Percentiles rank a stretch among this genome's conserved stretches.
Conservation (phyloP, 352 stramenopile species). For the Heterotrichella gracilis region DNA sequence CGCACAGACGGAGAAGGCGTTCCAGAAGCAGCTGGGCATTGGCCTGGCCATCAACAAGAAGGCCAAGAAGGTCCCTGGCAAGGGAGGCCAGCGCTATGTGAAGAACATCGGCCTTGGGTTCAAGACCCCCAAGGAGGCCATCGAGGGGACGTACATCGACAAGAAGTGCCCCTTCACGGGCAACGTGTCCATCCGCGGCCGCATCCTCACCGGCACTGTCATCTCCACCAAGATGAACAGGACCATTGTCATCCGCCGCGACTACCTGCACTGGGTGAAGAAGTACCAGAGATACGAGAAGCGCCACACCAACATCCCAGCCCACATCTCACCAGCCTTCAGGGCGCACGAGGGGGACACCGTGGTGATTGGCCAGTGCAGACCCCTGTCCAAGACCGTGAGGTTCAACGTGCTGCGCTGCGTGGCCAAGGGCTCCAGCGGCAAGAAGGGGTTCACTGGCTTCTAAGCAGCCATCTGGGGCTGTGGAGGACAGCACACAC, state of each 20-base stretch:
- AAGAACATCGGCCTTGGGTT: constrained; percentile 87
- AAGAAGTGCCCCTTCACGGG: constrained; percentile 99
- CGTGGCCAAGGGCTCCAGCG: too few relatives aligned
- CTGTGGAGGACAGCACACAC: too few relatives aligned
- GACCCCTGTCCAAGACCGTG: constrained; percentile 93
- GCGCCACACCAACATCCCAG: constrained; percentile 93
- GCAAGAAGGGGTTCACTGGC: too few relatives aligned
- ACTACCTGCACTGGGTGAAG: constrained; percentile 94
- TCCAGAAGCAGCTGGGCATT: constrained; percentile 93
- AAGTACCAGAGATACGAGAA: constrained; percentile 99
- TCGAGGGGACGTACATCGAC: constrained; percentile 78
- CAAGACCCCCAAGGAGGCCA: constrained; percentile 72
- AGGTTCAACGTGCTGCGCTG: constrained; percentile 98
- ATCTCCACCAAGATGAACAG: constrained; percentile 99
- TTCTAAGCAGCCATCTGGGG: too few relatives aligned
- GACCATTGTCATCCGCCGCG: constrained; percentile 89
- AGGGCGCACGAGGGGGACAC: constrained; percentile 93
- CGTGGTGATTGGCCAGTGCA: constrained; percentile 93
- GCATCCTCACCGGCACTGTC: constrained; percentile 83
- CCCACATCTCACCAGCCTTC: constrained; percentile 82
- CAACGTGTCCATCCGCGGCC: constrained; percentile 90
- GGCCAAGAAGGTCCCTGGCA: constrained; percentile 36
- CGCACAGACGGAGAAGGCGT: constrained; percentile 83
- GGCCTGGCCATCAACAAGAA: constrained; percentile 57
- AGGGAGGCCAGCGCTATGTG: constrained; percentile 51